Evolutionary conservation across 805 yeast genomes (phyloP).

Genomic region (Cyberlindnera xishuangbannaensis): DNA sequence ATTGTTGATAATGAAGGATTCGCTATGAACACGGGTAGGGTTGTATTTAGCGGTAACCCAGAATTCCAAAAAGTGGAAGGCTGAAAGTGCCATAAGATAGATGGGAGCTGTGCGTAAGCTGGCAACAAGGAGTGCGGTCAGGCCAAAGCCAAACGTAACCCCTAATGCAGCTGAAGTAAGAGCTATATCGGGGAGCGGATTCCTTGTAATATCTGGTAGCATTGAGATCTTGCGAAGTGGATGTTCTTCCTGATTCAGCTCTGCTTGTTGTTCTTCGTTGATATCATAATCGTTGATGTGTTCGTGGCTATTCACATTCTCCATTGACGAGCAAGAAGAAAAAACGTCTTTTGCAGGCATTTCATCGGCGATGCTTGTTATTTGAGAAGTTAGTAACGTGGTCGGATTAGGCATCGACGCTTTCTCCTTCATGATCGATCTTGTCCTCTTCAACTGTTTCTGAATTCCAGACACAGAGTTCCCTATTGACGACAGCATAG

Average conservation of each 20-base stretch:
- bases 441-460: constrained; percentile 5
- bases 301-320: no score
- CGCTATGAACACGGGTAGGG: constrained; percentile 55
- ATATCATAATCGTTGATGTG: no score
- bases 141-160: constrained; percentile 33
- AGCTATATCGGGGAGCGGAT: constrained; percentile 39
- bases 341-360: no score
- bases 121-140: constrained; percentile 26
- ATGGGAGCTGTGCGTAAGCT: constrained; percentile 33
- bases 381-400: no score
- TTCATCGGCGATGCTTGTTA: no score
- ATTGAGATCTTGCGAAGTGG: not conserved
- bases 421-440: constrained; percentile 2
- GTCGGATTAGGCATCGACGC: no score
- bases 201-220: constrained; percentile 31
- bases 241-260: not conserved
- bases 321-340: no score
- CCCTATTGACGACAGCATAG: constrained; percentile 1
- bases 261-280: constrained; percentile 1
- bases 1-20: constrained; percentile 64
- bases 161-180: constrained; percentile 43
- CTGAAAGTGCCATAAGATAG: constrained; percentile 46
- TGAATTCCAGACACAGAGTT: constrained; percentile 4
- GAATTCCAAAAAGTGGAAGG: constrained; percentile 82
- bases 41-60: constrained; percentile 74